Evolutionary conservation across 176 grass and related monocot species (phyloP).

Genomic region (Cenchrus americanus): DNA sequence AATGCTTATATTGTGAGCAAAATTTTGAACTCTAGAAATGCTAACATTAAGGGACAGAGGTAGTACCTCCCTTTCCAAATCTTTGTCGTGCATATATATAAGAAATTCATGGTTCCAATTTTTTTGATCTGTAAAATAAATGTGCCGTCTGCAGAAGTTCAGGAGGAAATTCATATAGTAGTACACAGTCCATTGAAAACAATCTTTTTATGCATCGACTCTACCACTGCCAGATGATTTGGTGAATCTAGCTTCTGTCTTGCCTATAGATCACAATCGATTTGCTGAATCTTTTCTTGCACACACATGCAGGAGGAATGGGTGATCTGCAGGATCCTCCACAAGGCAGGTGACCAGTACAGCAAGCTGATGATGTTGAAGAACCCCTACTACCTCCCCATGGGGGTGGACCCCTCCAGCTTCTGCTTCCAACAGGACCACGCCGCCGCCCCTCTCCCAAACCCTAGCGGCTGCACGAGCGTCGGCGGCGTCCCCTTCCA

Average conservation of each 20-base stretch:
- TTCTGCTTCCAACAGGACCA: slow-evolving; percentile 51
- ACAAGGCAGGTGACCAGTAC: slow-evolving; percentile 74
- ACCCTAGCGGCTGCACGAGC: slow-evolving; percentile 51
- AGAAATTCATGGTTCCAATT: neutral
- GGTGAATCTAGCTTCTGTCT: slow-evolving; percentile 15
- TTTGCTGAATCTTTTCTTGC: slow-evolving; percentile 27
- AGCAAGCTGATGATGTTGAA: slow-evolving; percentile 59
- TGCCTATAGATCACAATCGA: neutral
- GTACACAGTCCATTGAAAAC: neutral
- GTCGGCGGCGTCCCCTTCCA: slow-evolving; percentile 43
- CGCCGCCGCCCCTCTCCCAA: slow-evolving; percentile 41
- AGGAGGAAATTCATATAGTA: neutral
- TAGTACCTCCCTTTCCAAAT: slow-evolving; percentile 25
- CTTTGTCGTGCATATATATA: slow-evolving; percentile 21
- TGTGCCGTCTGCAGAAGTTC: slow-evolving; percentile 13
- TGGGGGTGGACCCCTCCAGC: slow-evolving; percentile 33
- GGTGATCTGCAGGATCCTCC: slow-evolving; percentile 98
- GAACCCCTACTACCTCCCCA: slow-evolving; percentile 56
- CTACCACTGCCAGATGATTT: neutral
- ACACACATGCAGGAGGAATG: slow-evolving; percentile 73
- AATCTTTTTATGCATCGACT: neutral
- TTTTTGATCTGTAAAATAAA: neutral
- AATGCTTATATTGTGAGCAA: too few relatives aligned
- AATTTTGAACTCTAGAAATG: too few relatives aligned
- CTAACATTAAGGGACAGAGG: too few relatives aligned